Base-by-base conservation (phyloP, 2,329 filamentous ascomycete genomes). In the Penicillium sp. region DNA sequence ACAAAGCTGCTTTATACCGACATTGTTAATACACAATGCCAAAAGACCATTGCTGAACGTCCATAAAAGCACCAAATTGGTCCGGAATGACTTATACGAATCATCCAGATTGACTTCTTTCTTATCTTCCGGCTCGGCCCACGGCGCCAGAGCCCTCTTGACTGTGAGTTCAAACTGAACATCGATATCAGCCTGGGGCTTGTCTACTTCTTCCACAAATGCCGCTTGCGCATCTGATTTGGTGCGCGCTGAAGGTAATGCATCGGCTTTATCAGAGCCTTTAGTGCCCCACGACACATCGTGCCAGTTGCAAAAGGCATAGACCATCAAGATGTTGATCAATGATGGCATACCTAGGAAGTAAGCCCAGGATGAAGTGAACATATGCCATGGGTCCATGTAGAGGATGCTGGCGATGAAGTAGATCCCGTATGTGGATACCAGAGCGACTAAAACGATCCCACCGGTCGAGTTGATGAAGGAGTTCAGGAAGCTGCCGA, bases 201-300 rank as follows among this genome's bases (percentile, higher is more conserved):
- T 86, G 66, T 96, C 92, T 31, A 93, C 82, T 79, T 96, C 92
- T 72, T 96, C 92, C n/a, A 97, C 88, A 20, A 95, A 87, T 1
- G 78, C 78, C 3, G 82, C 83, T 66, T 95, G 87, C 69, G 93
- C 91, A 46, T 84, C 86, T 74, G 95, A 95, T 63, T 84, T 85
- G 6, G 92, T 88, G 59, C 87, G 82, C 1, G 88, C 92, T 20
- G 91, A 93, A 0, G 92, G 92, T 12, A 97, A 79, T 24, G 87
- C 87, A 65, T 96, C 91, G 20, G 86, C 83, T 74, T 95, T 95
- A 76, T 97, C 92, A 5, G 91, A 87, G 65, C 92, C 92, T 79
- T 97, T 97, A 73, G 92, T 97, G 79, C 92, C 92, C 90, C 92
- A 96, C 10, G 91, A 95, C 44, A 97, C 92, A 76, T 97, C 92